These are phyloP conservation scores for Plectosphaerella plurivora DNA, from an alignment of 2,329 filamentous ascomycete genomes.

Conservation along the genomic window DNA sequence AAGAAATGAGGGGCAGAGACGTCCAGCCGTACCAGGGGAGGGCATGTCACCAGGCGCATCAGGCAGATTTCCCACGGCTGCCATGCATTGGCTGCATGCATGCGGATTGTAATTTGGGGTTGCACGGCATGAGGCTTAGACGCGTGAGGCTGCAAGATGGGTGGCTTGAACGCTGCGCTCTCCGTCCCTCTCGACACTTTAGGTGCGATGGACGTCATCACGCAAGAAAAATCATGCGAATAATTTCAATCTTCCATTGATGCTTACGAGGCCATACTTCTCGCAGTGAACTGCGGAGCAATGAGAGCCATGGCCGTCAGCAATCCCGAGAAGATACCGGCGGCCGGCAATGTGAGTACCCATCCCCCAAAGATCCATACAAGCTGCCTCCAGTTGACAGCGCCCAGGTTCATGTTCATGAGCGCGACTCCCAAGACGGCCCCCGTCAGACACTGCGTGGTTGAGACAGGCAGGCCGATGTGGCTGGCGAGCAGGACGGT, in stretches of 20 bases:
- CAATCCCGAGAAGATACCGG: slow-evolving; percentile 11
- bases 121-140: no score
- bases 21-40: no score
- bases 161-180: no score
- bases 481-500: slow-evolving; percentile 14
- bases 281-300: slow-evolving; percentile 2
- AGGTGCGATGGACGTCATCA: not conserved
- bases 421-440: slow-evolving; percentile 13
- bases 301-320: slow-evolving; percentile 13
- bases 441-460: slow-evolving; percentile 14
- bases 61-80: no score
- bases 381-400: slow-evolving; percentile 12
- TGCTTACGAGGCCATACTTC: no score
- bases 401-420: slow-evolving; percentile 8
- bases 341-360: slow-evolving; percentile 10
- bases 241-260: no score
- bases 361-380: slow-evolving; percentile 12
- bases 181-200: not conserved
- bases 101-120: no score
- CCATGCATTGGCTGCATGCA: no score
- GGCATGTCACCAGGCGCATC: no score
- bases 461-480: slow-evolving; percentile 10
- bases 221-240: no score
- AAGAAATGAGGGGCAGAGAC: no score
- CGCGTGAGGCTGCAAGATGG: no score